Evolutionary conservation across 495 filamentous ascomycete genomes (phyloP).

Genomic region (Penicillium argentinense): DNA sequence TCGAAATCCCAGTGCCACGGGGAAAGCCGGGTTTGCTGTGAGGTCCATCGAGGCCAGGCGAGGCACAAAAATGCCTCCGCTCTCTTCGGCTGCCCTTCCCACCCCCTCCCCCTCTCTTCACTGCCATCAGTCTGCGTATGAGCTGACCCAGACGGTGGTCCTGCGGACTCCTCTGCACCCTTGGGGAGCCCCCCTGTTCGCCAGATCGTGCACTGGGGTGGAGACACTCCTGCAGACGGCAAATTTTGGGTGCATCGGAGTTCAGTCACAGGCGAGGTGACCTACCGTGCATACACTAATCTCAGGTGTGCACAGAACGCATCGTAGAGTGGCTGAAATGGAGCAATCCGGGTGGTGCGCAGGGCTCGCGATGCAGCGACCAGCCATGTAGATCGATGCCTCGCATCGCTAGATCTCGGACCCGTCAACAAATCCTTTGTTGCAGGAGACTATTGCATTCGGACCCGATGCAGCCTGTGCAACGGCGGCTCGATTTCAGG

Average conservation of each 20-base stretch:
- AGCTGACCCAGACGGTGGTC: not conserved
- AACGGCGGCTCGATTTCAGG: not conserved
- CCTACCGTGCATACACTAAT: slow-evolving; percentile 32
- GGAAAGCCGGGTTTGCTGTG: slow-evolving; percentile 12
- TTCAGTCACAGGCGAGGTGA: slow-evolving; percentile 23
- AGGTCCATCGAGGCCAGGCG: too few relatives aligned
- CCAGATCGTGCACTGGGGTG: not conserved
- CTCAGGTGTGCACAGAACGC: slow-evolving; percentile 23
- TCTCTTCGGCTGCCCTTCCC: not conserved
- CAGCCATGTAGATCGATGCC: slow-evolving; percentile 26
- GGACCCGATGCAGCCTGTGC: slow-evolving; percentile 1
- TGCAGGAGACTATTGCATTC: not conserved
- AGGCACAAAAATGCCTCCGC: too few relatives aligned
- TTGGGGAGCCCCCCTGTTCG: not conserved
- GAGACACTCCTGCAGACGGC: slow-evolving; percentile 4
- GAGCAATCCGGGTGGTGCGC: slow-evolving; percentile 21
- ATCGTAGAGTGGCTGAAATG: slow-evolving; percentile 30
- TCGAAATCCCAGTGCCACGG: slow-evolving; percentile 20
- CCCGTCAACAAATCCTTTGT: slow-evolving; percentile 22
- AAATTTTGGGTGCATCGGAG: slow-evolving; percentile 5
- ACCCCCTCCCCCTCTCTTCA: not conserved
- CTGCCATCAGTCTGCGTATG: not conserved
- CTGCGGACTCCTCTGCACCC: not conserved
- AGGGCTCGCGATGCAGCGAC: slow-evolving; percentile 23
- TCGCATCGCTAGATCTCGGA: slow-evolving; percentile 16